Percentiles rank a stretch among this genome's conserved stretches.
These are phyloP conservation scores for Aspergillus ellipticus DNA, from an alignment of 495 filamentous ascomycete species.

Conservation along the genomic window DNA sequence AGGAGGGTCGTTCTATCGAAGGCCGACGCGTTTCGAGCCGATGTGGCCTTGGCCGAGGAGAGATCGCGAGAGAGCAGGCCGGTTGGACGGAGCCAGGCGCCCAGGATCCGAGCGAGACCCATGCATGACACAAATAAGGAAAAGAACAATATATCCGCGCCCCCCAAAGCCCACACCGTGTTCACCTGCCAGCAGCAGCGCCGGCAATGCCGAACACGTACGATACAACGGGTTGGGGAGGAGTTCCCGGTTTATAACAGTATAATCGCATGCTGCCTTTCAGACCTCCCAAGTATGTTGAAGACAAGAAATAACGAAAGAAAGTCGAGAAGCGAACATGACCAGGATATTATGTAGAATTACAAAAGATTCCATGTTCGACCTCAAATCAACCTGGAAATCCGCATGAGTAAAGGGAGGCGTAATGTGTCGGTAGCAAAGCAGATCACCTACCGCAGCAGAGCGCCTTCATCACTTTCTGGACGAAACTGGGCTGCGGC, in stretches of 20 bases:
- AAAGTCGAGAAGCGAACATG: conserved; percentile 24
- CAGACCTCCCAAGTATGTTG: conserved; percentile 12
- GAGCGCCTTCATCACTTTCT: conserved; percentile 76
- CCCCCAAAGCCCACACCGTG: conserved; percentile 13
- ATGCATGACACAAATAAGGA: conserved; percentile 29
- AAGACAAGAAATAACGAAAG: conserved; percentile 26
- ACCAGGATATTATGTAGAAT: conserved; percentile 23
- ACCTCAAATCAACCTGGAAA: conserved; percentile 28
- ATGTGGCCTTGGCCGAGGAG: conserved; percentile 11
- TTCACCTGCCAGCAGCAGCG: conserved; percentile 21
- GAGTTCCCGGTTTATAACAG: conserved; percentile 19
- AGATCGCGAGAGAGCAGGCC: conserved; percentile 8
- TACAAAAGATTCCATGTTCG: conserved; percentile 19
- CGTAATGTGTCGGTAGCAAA: conserved; percentile 8
- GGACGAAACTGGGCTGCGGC: conserved; percentile 47
- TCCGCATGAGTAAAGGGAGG: conserved; percentile 26
- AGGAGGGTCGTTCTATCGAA: conserved; percentile 18
- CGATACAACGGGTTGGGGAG: conserved; percentile 17
- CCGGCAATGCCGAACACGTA: conserved; percentile 17
- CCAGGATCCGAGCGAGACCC: conserved; percentile 10
- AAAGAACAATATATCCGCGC: conserved; percentile 19
- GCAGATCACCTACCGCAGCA: conserved; percentile 67
- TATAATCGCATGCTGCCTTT: conserved; percentile 25
- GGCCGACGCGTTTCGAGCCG: conserved; percentile 16
- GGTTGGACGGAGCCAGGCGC: background rate